phyloP scores from a whole-genome alignment of 2,329 filamentous ascomycete species.

The Botrytis sinoallii region DNA sequence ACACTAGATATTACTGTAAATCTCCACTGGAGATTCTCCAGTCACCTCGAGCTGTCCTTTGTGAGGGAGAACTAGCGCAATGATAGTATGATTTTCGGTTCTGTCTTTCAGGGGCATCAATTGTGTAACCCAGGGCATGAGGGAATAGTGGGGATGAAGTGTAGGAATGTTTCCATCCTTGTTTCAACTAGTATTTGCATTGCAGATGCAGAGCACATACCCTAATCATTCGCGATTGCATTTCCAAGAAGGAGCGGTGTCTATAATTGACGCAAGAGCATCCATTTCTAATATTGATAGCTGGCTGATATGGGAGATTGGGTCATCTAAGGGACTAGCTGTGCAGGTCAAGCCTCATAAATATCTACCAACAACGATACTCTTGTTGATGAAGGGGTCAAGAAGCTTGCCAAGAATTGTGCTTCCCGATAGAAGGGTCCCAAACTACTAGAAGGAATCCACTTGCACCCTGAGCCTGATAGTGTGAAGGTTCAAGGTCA shows the following conservation, averaged over 20 bases:
- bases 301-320: not conserved
- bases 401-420: not conserved
- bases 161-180: not conserved
- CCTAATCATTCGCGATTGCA: not conserved
- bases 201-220: not conserved
- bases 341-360: not conserved
- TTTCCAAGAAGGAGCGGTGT: not conserved
- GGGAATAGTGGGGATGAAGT: not conserved
- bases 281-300: not conserved
- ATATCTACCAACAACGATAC: not conserved
- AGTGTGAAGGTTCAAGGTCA: not conserved
- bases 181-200: not conserved
- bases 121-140: not conserved
- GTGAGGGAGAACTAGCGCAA: not conserved
- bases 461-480: not conserved
- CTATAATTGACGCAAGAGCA: not conserved
- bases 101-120: not conserved
- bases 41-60: not conserved
- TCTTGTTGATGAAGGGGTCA: not conserved
- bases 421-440: not conserved
- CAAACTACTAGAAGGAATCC: not conserved
- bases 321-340: not conserved
- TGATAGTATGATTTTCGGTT: not conserved
- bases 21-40: not conserved
- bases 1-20: not conserved